Base-by-base conservation (phyloP, 169 alveolate genomes). In the Cryptosporidium viatorum region DNA sequence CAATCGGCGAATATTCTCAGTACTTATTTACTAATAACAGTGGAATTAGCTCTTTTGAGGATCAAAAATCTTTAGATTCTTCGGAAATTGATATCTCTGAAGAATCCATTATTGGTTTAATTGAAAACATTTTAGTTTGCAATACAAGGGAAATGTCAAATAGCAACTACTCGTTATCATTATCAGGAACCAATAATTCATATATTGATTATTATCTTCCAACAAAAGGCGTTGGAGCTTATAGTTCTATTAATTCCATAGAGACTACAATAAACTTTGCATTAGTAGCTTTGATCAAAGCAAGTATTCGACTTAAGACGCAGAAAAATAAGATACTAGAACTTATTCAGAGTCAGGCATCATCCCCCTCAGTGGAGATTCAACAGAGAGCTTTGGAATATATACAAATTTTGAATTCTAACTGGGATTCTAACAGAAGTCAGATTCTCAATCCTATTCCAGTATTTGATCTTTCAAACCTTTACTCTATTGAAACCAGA, bases 1-100 rank as follows among this genome's bases (percentile, higher is more conserved):
- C 96, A 50, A 86, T 96, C 18, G 98, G 99, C 4, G 99, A 97
- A 84, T 96, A 92, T 71, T 80, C 89, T 18, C 89, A 80, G 37
- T 65, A 62, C 29, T 26, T 80, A 18, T 80, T 80, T 60, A n/a
- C 43, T 37, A 55, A 75, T 45, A 80, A 80, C 14, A 39, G 26
- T 14, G 62, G 26, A 16, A 39, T 37, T 12, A 14, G 67, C 29
- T 29, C 84, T 39, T 67, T 39, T 21, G 51, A 67, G 1, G 51
- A 33, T 0, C 6, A 67, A 10, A 67, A 67, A 33, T 31, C 39
- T 26, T 18, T 62, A 23, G 89, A 65, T 50, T 43, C 75, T 16
- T 80, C 89, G 7, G 75, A 80, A 41, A 80, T 80, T 16, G 51
- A 29, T 29, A 70, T 70, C 21, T 41, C 89, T 10, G 75, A 65